phyloP scores from a whole-genome alignment of 2,329 filamentous ascomycete species.

The Stagonosporopsis cucurbitacearum region DNA sequence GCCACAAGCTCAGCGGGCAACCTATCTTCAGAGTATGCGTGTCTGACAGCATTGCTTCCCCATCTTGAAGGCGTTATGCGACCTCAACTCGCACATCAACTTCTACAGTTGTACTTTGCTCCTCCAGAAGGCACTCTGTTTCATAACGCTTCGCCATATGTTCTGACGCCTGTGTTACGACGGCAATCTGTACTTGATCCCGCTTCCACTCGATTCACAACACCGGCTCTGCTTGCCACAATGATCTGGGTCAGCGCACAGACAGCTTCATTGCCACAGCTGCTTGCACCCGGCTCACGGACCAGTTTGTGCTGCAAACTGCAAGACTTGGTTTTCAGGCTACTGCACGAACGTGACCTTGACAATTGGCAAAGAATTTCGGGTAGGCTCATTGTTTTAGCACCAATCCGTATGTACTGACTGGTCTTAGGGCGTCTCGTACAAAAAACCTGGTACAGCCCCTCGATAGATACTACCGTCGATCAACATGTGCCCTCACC shows the following conservation, averaged over 20 bases:
- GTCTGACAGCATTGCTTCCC: background rate
- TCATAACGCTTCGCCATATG: slow-evolving; percentile 5
- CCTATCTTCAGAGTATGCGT: background rate
- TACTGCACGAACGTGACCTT: slow-evolving; percentile 1
- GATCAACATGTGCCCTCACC: background rate
- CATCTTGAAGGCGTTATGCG: background rate
- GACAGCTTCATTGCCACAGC: slow-evolving; percentile 1
- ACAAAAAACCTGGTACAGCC: background rate
- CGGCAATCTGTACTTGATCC: background rate
- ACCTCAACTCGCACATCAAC: background rate
- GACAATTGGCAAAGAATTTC: slow-evolving; percentile 4
- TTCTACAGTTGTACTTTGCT: slow-evolving; percentile 4
- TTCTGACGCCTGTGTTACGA: slow-evolving; percentile 2
- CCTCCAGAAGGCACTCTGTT: slow-evolving; percentile 4
- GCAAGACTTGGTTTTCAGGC: background rate
- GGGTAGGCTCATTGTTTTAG: background rate
- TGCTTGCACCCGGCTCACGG: slow-evolving; percentile 3
- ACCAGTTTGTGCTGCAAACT: background rate
- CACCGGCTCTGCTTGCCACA: slow-evolving; percentile 2
- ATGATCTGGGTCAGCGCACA: slow-evolving; percentile 5
- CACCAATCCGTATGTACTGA: background rate
- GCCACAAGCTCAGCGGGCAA: background rate
- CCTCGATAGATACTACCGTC: background rate
- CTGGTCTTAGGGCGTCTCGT: background rate
- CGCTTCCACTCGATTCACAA: background rate